phyloP scores from a whole-genome alignment of 371 early-diverging fungal genomes.

The Parasitella parasitica region DNA sequence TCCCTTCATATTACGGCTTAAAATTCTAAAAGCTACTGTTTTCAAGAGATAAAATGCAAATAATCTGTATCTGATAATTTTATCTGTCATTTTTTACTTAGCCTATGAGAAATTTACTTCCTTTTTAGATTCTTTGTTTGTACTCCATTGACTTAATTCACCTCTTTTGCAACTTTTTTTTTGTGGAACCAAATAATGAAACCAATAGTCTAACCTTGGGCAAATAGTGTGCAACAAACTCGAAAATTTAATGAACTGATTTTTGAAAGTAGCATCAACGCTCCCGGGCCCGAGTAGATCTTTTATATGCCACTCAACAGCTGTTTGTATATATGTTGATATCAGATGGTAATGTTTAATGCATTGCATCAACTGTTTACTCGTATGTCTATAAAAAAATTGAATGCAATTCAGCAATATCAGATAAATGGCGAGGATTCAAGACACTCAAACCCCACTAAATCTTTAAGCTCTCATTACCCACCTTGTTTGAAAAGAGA shows the following conservation, averaged over 20 bases:
- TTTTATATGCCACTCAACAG: background rate
- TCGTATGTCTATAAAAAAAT: too few species aligned
- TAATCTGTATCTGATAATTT: background rate
- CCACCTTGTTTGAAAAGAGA: too few species aligned
- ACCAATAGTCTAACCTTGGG: background rate
- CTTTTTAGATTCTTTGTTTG: background rate
- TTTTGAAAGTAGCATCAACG: constrained; percentile 1
- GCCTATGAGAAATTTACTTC: background rate
- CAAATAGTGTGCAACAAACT: background rate
- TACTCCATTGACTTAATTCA: background rate
- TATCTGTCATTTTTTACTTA: background rate
- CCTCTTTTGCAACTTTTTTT: background rate
- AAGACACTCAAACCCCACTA: too few species aligned
- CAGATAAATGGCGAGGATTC: too few species aligned
- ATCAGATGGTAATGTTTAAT: too few species aligned
- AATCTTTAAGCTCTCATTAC: too few species aligned
- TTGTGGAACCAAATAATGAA: background rate
- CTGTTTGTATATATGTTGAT: too few species aligned
- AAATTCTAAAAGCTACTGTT: too few species aligned
- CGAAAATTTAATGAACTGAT: background rate
- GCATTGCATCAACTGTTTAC: too few species aligned
- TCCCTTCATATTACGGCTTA: too few species aligned
- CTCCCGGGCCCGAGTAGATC: background rate
- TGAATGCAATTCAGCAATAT: too few species aligned
- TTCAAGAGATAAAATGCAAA: background rate